Conservation (phyloP, 2,329 filamentous ascomycete genomes). For the Trichophyton equinum region DNA sequence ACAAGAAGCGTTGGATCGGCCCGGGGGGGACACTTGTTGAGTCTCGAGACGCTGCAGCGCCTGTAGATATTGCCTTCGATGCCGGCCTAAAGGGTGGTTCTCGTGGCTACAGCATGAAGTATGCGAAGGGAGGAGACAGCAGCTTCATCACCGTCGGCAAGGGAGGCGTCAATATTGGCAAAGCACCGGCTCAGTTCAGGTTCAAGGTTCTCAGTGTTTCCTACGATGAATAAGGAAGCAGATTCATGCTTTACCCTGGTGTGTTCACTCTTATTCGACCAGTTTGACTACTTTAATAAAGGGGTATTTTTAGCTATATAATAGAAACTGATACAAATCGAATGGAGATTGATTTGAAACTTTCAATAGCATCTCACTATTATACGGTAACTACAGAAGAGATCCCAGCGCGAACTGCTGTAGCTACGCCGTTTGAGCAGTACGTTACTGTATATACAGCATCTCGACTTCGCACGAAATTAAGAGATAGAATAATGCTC, state of each 20-base stretch:
- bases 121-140: background rate
- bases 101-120: constrained; percentile 9
- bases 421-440: too few species aligned
- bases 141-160: constrained; percentile 6
- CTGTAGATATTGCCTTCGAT: constrained; percentile 11
- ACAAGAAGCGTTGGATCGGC: constrained; percentile 11
- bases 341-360: too few species aligned
- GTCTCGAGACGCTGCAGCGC: constrained; percentile 5
- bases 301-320: too few species aligned
- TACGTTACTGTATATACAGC: too few species aligned
- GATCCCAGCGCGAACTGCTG: too few species aligned
- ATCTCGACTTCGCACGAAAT: too few species aligned
- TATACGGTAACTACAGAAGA: too few species aligned
- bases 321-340: too few species aligned
- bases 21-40: constrained; percentile 2
- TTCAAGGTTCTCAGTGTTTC: constrained; percentile 14
- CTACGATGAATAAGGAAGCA: constrained; percentile 11
- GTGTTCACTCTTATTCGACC: too few species aligned
- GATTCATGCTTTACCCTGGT: background rate
- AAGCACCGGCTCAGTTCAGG: constrained; percentile 1
- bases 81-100: background rate
- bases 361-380: too few species aligned
- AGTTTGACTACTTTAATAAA: too few species aligned
- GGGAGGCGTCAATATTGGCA: constrained; percentile 6
- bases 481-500: too few species aligned